Conservation (phyloP, 2,329 filamentous ascomycete genomes). For the Calonectria multiphialidica region DNA sequence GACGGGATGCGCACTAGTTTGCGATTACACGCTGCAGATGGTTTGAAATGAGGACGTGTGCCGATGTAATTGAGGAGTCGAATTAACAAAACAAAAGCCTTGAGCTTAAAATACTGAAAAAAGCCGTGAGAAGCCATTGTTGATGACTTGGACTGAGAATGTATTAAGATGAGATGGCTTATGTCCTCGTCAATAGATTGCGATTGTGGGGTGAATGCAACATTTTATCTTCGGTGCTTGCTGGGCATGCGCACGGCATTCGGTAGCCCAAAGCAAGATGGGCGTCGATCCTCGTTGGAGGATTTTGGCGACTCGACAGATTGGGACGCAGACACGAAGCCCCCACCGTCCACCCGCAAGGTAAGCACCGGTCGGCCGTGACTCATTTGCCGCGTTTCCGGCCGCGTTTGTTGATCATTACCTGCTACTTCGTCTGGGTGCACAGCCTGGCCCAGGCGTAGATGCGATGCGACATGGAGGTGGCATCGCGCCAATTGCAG, state of each 20-base stretch:
- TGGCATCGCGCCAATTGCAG: no score
- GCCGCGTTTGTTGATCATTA: no score
- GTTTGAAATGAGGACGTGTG: not conserved
- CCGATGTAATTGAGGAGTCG: not conserved
- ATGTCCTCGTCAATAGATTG: not conserved
- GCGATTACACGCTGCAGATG: conserved; percentile 3
- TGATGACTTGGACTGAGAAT: not conserved
- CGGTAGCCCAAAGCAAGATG: no score
- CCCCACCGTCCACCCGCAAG: no score
- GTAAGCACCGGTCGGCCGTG: no score
- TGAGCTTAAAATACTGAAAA: not conserved
- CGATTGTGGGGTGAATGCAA: not conserved
- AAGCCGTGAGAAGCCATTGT: not conserved
- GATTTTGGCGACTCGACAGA: no score
- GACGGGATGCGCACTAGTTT: conserved; percentile 42
- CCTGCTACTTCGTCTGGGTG: no score
- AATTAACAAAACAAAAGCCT: not conserved
- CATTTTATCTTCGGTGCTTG: not conserved
- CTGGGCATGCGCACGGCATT: not conserved
- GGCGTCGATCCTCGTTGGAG: no score
- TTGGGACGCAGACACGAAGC: no score
- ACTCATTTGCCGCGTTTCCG: no score
- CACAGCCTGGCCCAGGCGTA: no score
- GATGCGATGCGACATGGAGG: no score
- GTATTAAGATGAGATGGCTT: not conserved